Conservation (phyloP, 225 moss, liverwort and hornwort genomes). For the Pseudisothecium myosuroides region DNA sequence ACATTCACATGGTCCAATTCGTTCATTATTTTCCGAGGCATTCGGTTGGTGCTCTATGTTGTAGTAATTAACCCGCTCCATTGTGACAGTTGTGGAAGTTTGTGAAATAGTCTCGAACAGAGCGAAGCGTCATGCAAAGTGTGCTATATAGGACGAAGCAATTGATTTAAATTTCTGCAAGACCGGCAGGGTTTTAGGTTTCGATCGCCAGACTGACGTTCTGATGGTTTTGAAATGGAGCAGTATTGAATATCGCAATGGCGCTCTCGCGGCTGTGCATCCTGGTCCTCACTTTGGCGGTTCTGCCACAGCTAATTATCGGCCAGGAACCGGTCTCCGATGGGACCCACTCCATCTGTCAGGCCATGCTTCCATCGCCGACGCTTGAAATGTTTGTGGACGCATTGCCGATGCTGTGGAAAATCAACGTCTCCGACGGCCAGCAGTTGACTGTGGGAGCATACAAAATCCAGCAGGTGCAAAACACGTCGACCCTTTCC, state of each 20-base stretch:
- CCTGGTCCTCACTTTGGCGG: not conserved
- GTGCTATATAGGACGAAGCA: not conserved
- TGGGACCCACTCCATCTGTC: conserved; percentile 9
- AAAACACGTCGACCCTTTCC: not conserved
- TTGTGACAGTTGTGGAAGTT: not conserved
- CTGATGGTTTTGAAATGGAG: not conserved
- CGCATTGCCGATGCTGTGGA: not conserved
- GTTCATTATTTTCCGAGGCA: not conserved
- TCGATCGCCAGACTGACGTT: not conserved
- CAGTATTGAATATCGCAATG: not conserved
- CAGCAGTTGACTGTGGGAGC: conserved; percentile 9
- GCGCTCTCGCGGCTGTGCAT: not conserved
- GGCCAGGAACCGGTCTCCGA: not conserved
- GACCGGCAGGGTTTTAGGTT: not conserved
- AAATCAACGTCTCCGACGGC: not conserved
- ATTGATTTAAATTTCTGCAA: not conserved
- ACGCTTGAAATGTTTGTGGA: conserved; percentile 38
- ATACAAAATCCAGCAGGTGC: conserved; percentile 33
- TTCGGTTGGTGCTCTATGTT: not conserved
- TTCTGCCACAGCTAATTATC: not conserved
- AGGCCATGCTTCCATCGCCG: conserved; percentile 32
- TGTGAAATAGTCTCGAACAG: not conserved
- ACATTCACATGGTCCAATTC: not conserved
- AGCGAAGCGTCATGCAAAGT: not conserved
- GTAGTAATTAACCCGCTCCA: too few relatives aligned